Evolutionary conservation across 2,329 filamentous ascomycete genomes (phyloP).

Genomic region (Talaromyces sp.): DNA sequence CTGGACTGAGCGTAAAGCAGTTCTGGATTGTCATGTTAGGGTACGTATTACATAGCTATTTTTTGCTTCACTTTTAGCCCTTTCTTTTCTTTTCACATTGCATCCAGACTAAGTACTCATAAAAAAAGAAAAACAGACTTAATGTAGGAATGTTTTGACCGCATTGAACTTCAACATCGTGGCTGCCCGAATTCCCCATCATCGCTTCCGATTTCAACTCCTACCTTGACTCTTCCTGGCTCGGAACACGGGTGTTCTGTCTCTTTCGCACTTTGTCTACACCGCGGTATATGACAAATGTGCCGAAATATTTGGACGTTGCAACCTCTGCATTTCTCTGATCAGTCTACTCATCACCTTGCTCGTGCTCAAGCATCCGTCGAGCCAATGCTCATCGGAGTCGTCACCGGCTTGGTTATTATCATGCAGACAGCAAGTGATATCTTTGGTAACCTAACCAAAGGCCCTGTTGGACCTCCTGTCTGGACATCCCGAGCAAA

Average conservation of each 20-base stretch:
- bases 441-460: slow-evolving; percentile 1
- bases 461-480: background rate
- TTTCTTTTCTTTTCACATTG: background rate
- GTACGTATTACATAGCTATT: background rate
- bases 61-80: too few species aligned
- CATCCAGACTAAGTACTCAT: background rate
- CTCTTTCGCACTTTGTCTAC: slow-evolving; percentile 2
- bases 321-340: slow-evolving; percentile 23
- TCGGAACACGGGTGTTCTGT: slow-evolving; percentile 22
- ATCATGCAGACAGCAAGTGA: background rate
- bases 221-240: slow-evolving; percentile 1
- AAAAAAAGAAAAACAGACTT: background rate
- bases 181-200: background rate
- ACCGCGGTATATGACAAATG: slow-evolving; percentile 2
- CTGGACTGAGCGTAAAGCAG: slow-evolving; percentile 1
- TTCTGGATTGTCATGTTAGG: slow-evolving; percentile 8
- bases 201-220: slow-evolving; percentile 1
- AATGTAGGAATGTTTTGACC: slow-evolving; percentile 7
- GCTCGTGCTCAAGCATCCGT: slow-evolving; percentile 19
- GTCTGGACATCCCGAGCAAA: slow-evolving; percentile 8
- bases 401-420: slow-evolving; percentile 1
- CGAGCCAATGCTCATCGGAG: background rate
- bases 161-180: slow-evolving; percentile 8
- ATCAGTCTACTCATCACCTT: slow-evolving; percentile 21
- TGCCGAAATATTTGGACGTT: slow-evolving; percentile 15